phyloP scores from a whole-genome alignment of 345 rosid species.

The Turnera subulata region DNA sequence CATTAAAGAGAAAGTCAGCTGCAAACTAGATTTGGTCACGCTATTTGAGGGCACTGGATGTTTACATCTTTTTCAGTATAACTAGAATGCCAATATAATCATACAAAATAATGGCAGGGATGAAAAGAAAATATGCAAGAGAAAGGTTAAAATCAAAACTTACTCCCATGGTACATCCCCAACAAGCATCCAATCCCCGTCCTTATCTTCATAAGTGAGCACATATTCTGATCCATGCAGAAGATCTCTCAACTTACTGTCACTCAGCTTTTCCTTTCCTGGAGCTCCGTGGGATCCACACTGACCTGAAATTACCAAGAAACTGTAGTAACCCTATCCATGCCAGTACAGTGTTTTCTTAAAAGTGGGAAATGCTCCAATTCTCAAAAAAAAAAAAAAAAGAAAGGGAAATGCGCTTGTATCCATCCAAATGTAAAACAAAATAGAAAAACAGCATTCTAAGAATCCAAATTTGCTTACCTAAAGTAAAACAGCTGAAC shows the following conservation, averaged over 20 bases:
- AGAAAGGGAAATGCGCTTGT: neutral
- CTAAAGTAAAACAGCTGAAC: slow-evolving; percentile 88
- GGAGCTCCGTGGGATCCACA: slow-evolving; percentile 60
- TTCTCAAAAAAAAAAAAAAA: neutral
- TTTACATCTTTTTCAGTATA: too few species aligned
- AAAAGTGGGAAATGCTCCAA: too few species aligned
- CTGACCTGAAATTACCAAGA: slow-evolving; percentile 48
- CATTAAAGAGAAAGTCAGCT: too few species aligned
- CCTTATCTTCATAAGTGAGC: slow-evolving; percentile 88
- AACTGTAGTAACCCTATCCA: slow-evolving; percentile 10
- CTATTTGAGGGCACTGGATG: too few species aligned
- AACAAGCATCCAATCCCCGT: slow-evolving; percentile 93
- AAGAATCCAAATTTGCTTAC: slow-evolving; percentile 38
- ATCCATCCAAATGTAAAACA: neutral
- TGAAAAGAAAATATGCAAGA: neutral
- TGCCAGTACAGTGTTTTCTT: too few species aligned
- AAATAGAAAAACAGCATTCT: slow-evolving; percentile 1
- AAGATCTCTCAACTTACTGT: slow-evolving; percentile 71
- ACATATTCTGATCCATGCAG: slow-evolving; percentile 85
- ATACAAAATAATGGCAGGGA: neutral
- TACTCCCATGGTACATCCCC: slow-evolving; percentile 99
- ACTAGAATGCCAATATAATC: too few species aligned
- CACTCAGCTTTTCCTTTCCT: slow-evolving; percentile 62
- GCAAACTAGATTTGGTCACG: too few species aligned
- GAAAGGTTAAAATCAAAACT: slow-evolving; percentile 26